Evolutionary conservation across 371 early-diverging fungal species (phyloP).

Genomic region (Rhizopus stolonifer): DNA sequence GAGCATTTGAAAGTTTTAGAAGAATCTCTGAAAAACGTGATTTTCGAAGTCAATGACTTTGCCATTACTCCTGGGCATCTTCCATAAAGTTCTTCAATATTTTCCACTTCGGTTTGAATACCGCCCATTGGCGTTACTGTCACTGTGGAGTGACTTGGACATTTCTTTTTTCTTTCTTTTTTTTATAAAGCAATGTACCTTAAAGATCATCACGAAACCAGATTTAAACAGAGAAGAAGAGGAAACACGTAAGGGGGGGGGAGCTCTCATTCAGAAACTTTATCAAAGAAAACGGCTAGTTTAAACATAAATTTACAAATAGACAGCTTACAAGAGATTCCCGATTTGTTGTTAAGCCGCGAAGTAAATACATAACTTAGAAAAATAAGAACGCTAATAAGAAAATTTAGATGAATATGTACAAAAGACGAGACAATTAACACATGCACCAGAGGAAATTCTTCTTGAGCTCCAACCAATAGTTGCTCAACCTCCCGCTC

Average conservation of each 20-base stretch:
- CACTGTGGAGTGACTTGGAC: too few relatives aligned
- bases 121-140: too few relatives aligned
- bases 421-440: background rate
- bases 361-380: background rate
- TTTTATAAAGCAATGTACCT: conserved; percentile 1
- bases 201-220: background rate
- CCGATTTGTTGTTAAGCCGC: background rate
- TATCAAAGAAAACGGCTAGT: background rate
- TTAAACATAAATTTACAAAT: background rate
- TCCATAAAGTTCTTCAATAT: too few relatives aligned
- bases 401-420: background rate
- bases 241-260: background rate
- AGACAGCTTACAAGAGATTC: background rate
- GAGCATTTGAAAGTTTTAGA: too few relatives aligned
- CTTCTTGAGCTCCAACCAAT: background rate
- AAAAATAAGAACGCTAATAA: background rate
- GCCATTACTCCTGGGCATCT: too few relatives aligned
- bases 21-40: too few relatives aligned
- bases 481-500: background rate
- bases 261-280: too few relatives aligned
- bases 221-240: background rate
- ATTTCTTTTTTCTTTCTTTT: background rate
- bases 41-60: too few relatives aligned
- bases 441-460: background rate
- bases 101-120: too few relatives aligned